Evolutionary conservation across 23 red algal genomes (phyloP).

Genomic region (Gracilaria domingensis): DNA sequence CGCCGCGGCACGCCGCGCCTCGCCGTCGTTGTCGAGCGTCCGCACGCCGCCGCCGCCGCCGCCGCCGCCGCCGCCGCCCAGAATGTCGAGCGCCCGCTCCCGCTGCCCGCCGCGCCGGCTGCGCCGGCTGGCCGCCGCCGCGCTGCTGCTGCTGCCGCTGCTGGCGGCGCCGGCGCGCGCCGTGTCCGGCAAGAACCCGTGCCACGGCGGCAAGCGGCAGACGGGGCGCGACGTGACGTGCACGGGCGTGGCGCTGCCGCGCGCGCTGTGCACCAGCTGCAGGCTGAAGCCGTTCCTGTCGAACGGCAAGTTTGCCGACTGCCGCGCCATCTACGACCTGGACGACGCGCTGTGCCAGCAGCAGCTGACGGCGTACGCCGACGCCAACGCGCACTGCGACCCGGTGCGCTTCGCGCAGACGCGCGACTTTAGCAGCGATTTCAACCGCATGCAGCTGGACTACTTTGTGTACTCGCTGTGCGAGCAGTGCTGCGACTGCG

Average conservation of each 20-base stretch:
- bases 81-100: no score
- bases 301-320: conserved; percentile 62
- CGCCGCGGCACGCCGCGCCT: no score
- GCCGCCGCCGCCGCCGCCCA: no score
- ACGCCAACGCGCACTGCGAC: conserved; percentile 51
- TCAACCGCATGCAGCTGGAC: conserved; percentile 30
- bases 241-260: conserved; percentile 34
- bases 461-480: conserved; percentile 71
- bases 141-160: neutral
- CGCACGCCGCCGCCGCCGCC: no score
- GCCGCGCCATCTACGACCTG: conserved; percentile 63
- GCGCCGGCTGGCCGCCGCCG: neutral
- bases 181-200: conserved; percentile 40
- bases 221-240: conserved; percentile 44
- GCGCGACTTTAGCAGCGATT: neutral
- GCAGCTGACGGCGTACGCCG: conserved; percentile 34
- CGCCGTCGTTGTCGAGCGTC: no score
- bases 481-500: conserved; percentile 72
- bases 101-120: no score
- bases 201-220: conserved; percentile 39
- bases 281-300: conserved; percentile 39
- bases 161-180: neutral
- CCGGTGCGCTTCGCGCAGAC: conserved; percentile 26
- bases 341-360: conserved; percentile 21
- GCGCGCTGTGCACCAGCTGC: conserved; percentile 32